Conservation (phyloP, 2,329 filamentous ascomycete genomes). For the Dactylellina drechsleri region DNA sequence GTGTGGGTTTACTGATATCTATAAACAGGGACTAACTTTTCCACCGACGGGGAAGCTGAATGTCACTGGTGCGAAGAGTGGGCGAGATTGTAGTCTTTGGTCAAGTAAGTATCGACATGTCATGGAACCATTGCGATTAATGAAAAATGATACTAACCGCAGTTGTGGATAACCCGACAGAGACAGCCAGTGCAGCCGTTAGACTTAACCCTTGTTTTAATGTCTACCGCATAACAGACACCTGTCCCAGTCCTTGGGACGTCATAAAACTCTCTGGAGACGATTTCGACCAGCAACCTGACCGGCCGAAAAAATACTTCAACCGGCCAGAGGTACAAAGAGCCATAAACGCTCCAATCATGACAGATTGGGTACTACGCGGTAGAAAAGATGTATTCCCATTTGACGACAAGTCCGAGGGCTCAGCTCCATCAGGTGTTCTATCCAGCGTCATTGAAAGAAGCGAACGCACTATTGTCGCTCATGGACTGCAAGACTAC, state of each 20-base stretch:
- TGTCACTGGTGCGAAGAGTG: slow-evolving; percentile 56
- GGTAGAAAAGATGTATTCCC: slow-evolving; percentile 64
- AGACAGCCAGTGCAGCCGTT: slow-evolving; percentile 68
- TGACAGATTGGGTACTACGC: slow-evolving; percentile 69
- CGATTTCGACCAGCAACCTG: slow-evolving; percentile 68
- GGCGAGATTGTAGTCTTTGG: too few relatives aligned
- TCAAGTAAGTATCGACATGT: too few relatives aligned
- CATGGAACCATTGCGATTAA: neutral
- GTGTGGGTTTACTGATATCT: slow-evolving; percentile 73
- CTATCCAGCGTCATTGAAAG: slow-evolving; percentile 78
- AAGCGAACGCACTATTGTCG: slow-evolving; percentile 77
- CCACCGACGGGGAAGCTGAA: slow-evolving; percentile 74
- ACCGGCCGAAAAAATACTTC: slow-evolving; percentile 74
- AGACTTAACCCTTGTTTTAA: slow-evolving; percentile 80
- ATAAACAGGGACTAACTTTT: slow-evolving; percentile 72
- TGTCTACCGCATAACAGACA: slow-evolving; percentile 76
- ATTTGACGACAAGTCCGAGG: slow-evolving; percentile 66
- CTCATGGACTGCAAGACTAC: slow-evolving; percentile 76
- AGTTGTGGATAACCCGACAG: slow-evolving; percentile 29
- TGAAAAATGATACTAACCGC: neutral
- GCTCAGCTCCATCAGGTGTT: slow-evolving; percentile 68
- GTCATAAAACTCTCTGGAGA: slow-evolving; percentile 57
- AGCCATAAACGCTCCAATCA: slow-evolving; percentile 72
- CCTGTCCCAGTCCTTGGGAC: slow-evolving; percentile 62
- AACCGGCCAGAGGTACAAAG: slow-evolving; percentile 75